These are phyloP conservation scores for Eucalyptus pumila DNA, from an alignment of 345 rosid genomes.

Conservation along the genomic window DNA sequence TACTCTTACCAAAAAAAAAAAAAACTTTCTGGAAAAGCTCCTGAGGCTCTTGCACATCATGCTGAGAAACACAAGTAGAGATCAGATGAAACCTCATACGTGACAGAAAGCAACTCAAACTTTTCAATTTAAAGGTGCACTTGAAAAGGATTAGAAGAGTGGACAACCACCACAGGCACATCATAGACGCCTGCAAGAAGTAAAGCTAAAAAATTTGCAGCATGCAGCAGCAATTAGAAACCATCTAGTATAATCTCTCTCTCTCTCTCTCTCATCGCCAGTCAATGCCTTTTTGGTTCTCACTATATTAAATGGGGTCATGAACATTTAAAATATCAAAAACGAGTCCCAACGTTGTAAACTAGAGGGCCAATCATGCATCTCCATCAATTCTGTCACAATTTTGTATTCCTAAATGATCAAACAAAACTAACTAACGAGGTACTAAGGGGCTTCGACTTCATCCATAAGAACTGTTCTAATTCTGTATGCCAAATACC, in stretches of 20 bases:
- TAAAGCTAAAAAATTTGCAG: not conserved
- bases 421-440: not conserved
- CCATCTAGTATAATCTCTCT: not conserved
- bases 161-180: not conserved
- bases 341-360: not conserved
- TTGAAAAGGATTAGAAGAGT: not conserved
- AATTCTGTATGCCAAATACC: not conserved
- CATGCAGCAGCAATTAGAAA: not conserved
- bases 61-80: conserved; percentile 6
- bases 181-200: not conserved
- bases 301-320: not conserved
- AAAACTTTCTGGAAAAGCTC: not conserved
- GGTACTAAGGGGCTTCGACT: not conserved
- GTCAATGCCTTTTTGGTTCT: not conserved
- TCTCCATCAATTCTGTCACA: not conserved
- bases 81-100: not conserved
- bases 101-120: not conserved
- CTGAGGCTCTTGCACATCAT: conserved; percentile 16
- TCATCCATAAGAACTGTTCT: not conserved
- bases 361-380: not conserved
- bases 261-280: not conserved
- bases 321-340: not conserved
- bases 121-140: not conserved
- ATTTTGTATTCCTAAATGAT: not conserved
- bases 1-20: too few species aligned